Conservation (phyloP, 139 green algal species). For the Axilococcus clingmanii region DNA sequence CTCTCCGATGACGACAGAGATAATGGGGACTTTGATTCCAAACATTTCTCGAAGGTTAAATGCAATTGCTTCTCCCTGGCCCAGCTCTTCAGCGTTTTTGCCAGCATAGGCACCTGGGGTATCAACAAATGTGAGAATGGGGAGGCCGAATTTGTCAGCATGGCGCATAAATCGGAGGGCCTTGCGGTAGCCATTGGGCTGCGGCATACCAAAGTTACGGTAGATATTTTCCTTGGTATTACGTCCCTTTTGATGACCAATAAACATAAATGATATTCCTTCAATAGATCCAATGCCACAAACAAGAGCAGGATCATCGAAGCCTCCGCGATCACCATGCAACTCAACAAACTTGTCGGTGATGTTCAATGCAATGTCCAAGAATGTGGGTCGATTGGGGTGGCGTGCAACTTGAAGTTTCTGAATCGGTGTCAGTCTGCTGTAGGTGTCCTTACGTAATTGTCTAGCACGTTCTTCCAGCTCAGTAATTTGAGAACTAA, state of each 20-base stretch:
- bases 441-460: slow-evolving; percentile 90
- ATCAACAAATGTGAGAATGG: slow-evolving; percentile 96
- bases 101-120: slow-evolving; percentile 91
- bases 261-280: slow-evolving; percentile 91
- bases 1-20: slow-evolving; percentile 90
- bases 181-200: slow-evolving; percentile 94
- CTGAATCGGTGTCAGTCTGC: slow-evolving; percentile 81
- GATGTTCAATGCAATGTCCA: slow-evolving; percentile 97
- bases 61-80: slow-evolving; percentile 94
- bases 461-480: slow-evolving; percentile 73
- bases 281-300: slow-evolving; percentile 89
- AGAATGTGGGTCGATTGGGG: slow-evolving; percentile 88
- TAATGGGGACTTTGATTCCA: slow-evolving; percentile 85
- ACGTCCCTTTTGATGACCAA: slow-evolving; percentile 94
- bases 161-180: slow-evolving; percentile 95
- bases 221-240: slow-evolving; percentile 98
- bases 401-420: slow-evolving; percentile 89
- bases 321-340: slow-evolving; percentile 79
- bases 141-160: slow-evolving; percentile 91
- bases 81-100: slow-evolving; percentile 84
- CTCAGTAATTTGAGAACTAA: slow-evolving; percentile 70
- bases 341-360: slow-evolving; percentile 94
- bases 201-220: slow-evolving; percentile 93
- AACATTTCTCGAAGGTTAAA: slow-evolving; percentile 97
- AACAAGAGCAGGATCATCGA: slow-evolving; percentile 90